phyloP scores from a whole-genome alignment of 192 early-diverging fungal species.

The Linnemannia elongata region DNA sequence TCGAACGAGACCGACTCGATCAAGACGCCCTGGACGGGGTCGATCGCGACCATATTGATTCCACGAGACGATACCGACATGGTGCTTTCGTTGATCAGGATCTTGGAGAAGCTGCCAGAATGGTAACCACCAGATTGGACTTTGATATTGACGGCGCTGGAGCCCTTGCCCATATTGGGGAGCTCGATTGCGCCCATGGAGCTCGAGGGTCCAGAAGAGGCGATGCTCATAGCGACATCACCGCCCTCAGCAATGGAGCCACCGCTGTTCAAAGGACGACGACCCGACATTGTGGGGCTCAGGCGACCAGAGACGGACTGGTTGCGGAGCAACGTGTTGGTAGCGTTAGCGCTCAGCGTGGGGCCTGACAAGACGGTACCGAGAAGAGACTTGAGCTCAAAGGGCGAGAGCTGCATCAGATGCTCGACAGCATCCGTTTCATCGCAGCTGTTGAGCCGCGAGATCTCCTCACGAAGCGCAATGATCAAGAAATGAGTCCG shows the following conservation, averaged over 20 bases:
- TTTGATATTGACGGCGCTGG: slow-evolving; percentile 63
- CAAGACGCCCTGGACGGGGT: slow-evolving; percentile 74
- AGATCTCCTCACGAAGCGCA: slow-evolving; percentile 87
- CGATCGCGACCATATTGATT: slow-evolving; percentile 78
- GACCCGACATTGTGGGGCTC: slow-evolving; percentile 29
- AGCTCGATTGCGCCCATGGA: slow-evolving; percentile 14
- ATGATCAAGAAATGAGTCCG: slow-evolving; percentile 85
- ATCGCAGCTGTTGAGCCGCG: slow-evolving; percentile 73
- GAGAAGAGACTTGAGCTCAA: slow-evolving; percentile 79
- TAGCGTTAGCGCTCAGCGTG: slow-evolving; percentile 53
- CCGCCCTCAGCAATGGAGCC: background rate
- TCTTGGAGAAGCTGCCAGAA: slow-evolving; percentile 78
- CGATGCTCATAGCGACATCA: background rate
- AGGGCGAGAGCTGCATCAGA: slow-evolving; percentile 85
- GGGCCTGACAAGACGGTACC: slow-evolving; percentile 76
- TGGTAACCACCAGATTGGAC: slow-evolving; percentile 77
- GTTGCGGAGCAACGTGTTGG: slow-evolving; percentile 52
- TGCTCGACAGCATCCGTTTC: slow-evolving; percentile 83
- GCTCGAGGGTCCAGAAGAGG: slow-evolving; percentile 11
- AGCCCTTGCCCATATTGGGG: slow-evolving; percentile 40
- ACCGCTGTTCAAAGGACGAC: background rate
- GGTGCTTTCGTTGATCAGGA: slow-evolving; percentile 67
- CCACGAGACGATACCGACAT: slow-evolving; percentile 74
- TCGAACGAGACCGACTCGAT: slow-evolving; percentile 81
- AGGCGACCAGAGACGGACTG: slow-evolving; percentile 52